Evolutionary conservation across 495 filamentous ascomycete genomes (phyloP), one percentile per base, ranked within the genome.

Genomic region (Daldinia concentrica): DNA sequence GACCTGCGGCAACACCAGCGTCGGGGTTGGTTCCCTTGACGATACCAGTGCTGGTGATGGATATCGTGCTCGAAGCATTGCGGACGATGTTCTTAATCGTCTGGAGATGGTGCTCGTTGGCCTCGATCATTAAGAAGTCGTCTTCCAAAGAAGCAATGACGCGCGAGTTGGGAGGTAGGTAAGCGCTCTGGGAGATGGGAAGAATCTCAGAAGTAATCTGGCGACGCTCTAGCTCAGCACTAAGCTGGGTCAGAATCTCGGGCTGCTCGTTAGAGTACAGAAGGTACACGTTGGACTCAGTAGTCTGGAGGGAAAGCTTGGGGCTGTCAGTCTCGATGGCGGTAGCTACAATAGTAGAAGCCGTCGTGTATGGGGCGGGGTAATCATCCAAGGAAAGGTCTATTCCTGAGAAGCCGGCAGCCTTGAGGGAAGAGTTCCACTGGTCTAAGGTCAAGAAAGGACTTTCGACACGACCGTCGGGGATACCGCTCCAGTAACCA

Each of bases 371-470:
- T 15, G 66, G 68, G n/a, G 30, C 15, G 8, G 61, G 64, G 32
- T 57, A 58, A 29, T 68, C 66, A 45, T 65, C 65, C 4, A 73
- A 12, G 3, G 58, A 34, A 7, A 73, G 4, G 12, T 88, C 86
- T 26, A 81, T 66, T 1, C 85, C 84, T 1, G 80, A 81, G 51
- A 88, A 88, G 8, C 81, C 82, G 1, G 61, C 37, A 0, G 66
- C 67, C 12, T 52, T 64, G 29, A 88, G 72, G 5, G 80, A 19
- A 0, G 15, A 26, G 45, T 83, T 60, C 86, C 86, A 89, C 19
- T 71, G 24, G 0, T 62, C 56, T 0, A 62, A 29, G 11, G 77
- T 76, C 8, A 83, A 30, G 37, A 71, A 74, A 6, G 84, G 83
- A 0, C 78, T 67, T 6, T 77, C 68, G 0, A 58, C 64, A 24